Base-by-base conservation (phyloP, 2,329 filamentous ascomycete species). In the Penicillium sp. region DNA sequence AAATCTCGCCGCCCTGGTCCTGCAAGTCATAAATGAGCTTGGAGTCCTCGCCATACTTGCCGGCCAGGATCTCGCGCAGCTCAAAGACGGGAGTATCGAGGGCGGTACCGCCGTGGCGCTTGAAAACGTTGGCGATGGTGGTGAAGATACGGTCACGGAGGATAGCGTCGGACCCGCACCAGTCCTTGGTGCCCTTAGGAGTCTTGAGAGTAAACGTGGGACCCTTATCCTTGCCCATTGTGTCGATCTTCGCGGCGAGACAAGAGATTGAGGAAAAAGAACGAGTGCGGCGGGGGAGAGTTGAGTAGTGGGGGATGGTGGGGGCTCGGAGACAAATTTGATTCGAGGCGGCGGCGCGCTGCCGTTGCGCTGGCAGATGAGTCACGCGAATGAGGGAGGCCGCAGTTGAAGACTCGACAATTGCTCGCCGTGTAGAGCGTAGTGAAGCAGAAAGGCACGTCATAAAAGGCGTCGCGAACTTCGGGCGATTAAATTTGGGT, bases 1-100 rank as follows among this genome's bases (percentile, higher is more conserved):
- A 91, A 61, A 92, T 82, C 80, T 96, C 92, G 65, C 92, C 92
- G 70, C 92, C 92, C 76, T 96, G 92, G 74, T 96, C 92, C 73
- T 90, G 88, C 65, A 95, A 84, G 75, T 96, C 91, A 79, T 96
- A 96, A 79, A 96, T 96, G 76, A 96, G 88, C 78, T 94, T 94
- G 72, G 89, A 91, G 78, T 96, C 92, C 80, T 96, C 92, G 75
- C 92, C 92, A 81, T 96, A 96, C 81, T 96, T 96, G 63, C 92
- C 92, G 22, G 92, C 85, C 42, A 96, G 84, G 65, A 96, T 94
- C 70, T 96, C 92, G 75, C 89, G 89, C 64, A 95, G 83, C 78
- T 96, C 92, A 74, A 96, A 96, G 62, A 95, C 91, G 45, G 85
- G 86, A 53, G 91, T 95, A 78, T 93, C 91, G 66, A 95, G 87